Base-by-base conservation (phyloP, 352 stramenopile species). In the Aphanomyces invadans region DNA sequence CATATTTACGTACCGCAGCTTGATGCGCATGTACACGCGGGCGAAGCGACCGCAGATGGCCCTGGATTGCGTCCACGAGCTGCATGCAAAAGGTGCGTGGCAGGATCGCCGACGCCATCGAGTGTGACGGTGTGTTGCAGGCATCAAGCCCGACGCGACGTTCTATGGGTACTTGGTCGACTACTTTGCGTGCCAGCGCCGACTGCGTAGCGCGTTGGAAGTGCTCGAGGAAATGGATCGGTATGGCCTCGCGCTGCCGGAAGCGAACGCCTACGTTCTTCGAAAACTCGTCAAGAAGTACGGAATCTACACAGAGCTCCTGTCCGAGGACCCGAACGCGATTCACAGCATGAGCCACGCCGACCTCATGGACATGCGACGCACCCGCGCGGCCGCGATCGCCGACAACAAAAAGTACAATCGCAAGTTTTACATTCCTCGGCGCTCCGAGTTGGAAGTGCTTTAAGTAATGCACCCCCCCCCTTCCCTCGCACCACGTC, bases 11-110 rank as follows among this genome's bases (percentile, higher is more conserved):
- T 90, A 87, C 69, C 81, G 82, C 60, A 75, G 71, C 57, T 74
- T 90, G 69, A 90, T 92, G 84, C 81, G 88, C 56, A 90, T 92
- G 84, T 90, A 83, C 52, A 74, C 79, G 29, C 81, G 82, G 21
- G 76, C 79, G 3, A 86, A 89, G 56, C 78, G 80, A 49, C 88
- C 78, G 32, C 62, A 75, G 9, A 67, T 76, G 31, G 83, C 84
- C 17, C 77, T 89, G 63, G 32, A 62, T 29, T 65, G 89, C 62
- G 48, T 90, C 19, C 68, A 78, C 15, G 71, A 74, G 25, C 55
- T 89, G 39, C 73, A 79, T 53, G 57, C 33, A 4, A 63, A 80
- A 7, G 36, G 36, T 42, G 15, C n/a, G n/a, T n/a, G n/a, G n/a
- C n/a, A n/a, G n/a, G n/a, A n/a, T n/a, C n/a, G n/a, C n/a, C n/a